These are phyloP conservation scores for Neurospora sp. DNA, from an alignment of 495 filamentous ascomycete species.

Conservation along the genomic window DNA sequence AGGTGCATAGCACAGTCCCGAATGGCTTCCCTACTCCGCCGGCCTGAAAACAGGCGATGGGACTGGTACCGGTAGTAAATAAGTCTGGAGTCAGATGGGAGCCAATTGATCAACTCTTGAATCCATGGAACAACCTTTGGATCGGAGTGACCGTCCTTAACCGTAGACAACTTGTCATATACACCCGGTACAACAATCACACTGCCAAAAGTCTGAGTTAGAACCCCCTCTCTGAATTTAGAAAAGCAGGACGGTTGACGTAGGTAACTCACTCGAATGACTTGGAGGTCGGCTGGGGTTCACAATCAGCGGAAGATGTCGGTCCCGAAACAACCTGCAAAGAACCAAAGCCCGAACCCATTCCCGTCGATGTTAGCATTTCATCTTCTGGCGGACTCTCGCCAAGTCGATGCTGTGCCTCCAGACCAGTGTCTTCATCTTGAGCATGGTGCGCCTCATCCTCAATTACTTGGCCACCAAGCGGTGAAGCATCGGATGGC, in stretches of 20 bases:
- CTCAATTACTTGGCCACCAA: neutral
- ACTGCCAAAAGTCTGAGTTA: slow-evolving; percentile 1
- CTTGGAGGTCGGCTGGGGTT: neutral
- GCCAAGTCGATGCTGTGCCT: neutral
- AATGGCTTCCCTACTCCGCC: slow-evolving; percentile 1
- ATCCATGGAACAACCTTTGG: neutral
- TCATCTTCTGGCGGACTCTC: too few species aligned
- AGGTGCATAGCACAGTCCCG: slow-evolving; percentile 5
- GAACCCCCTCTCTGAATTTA: neutral
- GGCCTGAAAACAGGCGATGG: slow-evolving; percentile 1
- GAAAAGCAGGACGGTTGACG: neutral
- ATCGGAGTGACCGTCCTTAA: neutral
- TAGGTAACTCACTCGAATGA: neutral
- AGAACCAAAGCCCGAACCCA: neutral
- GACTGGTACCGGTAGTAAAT: slow-evolving; percentile 2
- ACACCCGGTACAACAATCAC: slow-evolving; percentile 4
- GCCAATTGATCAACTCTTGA: neutral
- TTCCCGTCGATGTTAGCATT: neutral
- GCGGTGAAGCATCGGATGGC: neutral
- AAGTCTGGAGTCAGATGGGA: neutral
- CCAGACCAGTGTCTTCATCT: neutral
- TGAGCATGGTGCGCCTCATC: neutral
- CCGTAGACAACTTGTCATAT: neutral
- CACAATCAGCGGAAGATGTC: neutral
- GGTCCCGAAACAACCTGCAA: neutral